Evolutionary conservation across 306 rosid genomes (phyloP).

Genomic region (Castanea mollissima): DNA sequence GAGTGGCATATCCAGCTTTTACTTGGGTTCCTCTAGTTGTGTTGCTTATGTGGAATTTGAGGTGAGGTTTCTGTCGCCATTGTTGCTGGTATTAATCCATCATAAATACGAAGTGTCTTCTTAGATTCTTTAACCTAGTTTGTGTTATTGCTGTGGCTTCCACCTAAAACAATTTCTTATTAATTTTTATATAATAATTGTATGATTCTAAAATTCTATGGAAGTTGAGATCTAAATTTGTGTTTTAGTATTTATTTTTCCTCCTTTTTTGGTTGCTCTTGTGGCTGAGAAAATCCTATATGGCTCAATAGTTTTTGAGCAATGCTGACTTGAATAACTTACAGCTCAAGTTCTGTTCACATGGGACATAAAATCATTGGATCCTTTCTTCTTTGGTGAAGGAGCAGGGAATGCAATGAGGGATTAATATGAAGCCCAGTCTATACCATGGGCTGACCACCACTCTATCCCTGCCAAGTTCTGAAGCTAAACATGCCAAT

Average conservation of each 20-base stretch:
- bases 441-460: too few species aligned
- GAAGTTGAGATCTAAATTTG: too few species aligned
- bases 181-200: neutral
- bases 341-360: too few species aligned
- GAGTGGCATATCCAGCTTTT: slow-evolving; percentile 19
- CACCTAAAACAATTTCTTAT: neutral
- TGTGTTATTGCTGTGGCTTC: neutral
- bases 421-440: too few species aligned
- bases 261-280: too few species aligned
- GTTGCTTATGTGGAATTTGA: slow-evolving; percentile 28
- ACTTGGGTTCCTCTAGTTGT: slow-evolving; percentile 20
- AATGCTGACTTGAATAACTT: neutral
- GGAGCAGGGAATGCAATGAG: too few species aligned
- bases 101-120: neutral
- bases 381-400: too few species aligned
- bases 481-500: too few species aligned
- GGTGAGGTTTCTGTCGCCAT: slow-evolving; percentile 9
- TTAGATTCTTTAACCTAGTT: neutral
- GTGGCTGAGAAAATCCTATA: neutral
- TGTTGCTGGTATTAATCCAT: neutral
- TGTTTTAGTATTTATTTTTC: too few species aligned
- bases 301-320: neutral
- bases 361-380: too few species aligned
- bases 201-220: neutral
- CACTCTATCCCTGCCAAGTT: too few species aligned